Conservation (phyloP, 2,329 filamentous ascomycete genomes). For the Exophiala sp. region DNA sequence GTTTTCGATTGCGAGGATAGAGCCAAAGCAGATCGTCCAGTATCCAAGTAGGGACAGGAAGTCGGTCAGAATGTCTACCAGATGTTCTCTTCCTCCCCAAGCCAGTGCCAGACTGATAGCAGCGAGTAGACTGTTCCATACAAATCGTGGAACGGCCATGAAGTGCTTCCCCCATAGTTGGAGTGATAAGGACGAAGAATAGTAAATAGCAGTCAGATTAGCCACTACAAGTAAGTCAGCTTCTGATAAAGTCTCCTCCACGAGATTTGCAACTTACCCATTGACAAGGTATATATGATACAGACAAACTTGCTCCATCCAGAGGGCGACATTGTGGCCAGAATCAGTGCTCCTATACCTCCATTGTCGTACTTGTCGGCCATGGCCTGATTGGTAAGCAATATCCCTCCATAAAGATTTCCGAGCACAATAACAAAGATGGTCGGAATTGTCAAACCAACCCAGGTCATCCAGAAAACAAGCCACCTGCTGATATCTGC, state of each 20-base stretch:
- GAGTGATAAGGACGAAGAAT: conserved; percentile 23
- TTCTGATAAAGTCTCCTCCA: background rate
- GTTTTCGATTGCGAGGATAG: conserved; percentile 23
- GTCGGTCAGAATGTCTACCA: conserved; percentile 22
- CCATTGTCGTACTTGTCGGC: conserved; percentile 17
- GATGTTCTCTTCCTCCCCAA: conserved; percentile 23
- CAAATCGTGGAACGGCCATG: conserved; percentile 25
- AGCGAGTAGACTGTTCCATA: conserved; percentile 21
- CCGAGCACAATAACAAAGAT: conserved; percentile 26
- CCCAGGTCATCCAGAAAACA: conserved; percentile 28
- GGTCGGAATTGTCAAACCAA: conserved; percentile 28
- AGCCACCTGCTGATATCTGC: conserved; percentile 23
- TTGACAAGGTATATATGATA: conserved; percentile 1
- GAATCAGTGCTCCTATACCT: conserved; percentile 28
- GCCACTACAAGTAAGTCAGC: conserved; percentile 5
- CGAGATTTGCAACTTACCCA: background rate
- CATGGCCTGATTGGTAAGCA: conserved; percentile 24
- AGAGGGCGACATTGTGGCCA: conserved; percentile 24
- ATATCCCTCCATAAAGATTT: conserved; percentile 17
- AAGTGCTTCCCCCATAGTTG: conserved; percentile 23
- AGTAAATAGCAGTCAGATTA: conserved; percentile 22
- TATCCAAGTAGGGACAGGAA: conserved; percentile 26
- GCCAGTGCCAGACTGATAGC: conserved; percentile 17
- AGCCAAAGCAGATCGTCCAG: conserved; percentile 24
- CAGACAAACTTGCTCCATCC: conserved; percentile 27